phyloP scores from a whole-genome alignment of 768 basidiomycete genomes.

The Rhodocollybia butyracea region DNA sequence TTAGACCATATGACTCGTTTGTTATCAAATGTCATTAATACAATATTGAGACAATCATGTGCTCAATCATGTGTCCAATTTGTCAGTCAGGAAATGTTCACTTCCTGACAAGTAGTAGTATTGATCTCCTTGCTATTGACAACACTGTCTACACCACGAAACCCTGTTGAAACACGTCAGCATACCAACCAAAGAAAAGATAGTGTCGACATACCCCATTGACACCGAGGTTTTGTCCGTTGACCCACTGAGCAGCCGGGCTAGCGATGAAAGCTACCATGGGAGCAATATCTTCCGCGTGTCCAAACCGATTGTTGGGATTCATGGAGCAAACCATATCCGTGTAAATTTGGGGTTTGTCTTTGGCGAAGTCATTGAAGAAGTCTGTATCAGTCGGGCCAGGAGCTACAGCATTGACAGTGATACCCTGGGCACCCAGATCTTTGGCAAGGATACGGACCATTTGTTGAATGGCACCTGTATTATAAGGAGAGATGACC shows the following conservation, averaged over 20 bases:
- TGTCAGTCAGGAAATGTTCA: too few relatives aligned
- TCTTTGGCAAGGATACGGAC: constrained; percentile 58
- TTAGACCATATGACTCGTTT: too few relatives aligned
- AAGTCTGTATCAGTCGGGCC: constrained; percentile 54
- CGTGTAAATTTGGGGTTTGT: constrained; percentile 46
- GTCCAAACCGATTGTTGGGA: constrained; percentile 43
- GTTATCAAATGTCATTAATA: too few relatives aligned
- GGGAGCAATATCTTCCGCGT: constrained; percentile 51
- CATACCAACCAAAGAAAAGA: background rate
- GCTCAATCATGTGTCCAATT: too few relatives aligned
- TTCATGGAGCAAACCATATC: constrained; percentile 41
- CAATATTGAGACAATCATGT: too few relatives aligned
- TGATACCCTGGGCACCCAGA: constrained; percentile 46
- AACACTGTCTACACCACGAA: background rate
- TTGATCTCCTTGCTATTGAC: too few relatives aligned
- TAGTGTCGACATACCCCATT: constrained; percentile 44
- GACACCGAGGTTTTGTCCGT: constrained; percentile 51
- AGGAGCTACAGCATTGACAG: constrained; percentile 55
- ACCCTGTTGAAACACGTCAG: background rate
- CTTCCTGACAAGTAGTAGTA: too few relatives aligned
- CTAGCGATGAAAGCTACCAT: constrained; percentile 51
- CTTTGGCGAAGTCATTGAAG: constrained; percentile 55
- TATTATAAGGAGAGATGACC: background rate
- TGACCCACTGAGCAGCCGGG: constrained; percentile 53
- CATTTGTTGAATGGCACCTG: constrained; percentile 51